Evolutionary conservation across 768 basidiomycete species (phyloP).

Genomic region (Mrakia gelida): DNA sequence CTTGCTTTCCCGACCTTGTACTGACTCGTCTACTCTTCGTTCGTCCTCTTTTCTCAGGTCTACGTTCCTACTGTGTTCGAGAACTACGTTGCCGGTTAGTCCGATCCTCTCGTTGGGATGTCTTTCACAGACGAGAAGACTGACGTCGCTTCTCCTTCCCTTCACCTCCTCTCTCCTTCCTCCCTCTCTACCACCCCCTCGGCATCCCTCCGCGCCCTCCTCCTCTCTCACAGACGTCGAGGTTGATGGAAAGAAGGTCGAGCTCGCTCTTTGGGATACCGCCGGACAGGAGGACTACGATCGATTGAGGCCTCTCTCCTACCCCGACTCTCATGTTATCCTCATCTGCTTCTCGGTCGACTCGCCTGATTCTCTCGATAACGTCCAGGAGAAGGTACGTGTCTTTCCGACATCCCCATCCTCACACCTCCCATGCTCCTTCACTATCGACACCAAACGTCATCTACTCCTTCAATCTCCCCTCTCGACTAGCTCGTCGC

Average conservation of each 20-base stretch:
- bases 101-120: not conserved
- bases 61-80: slow-evolving; percentile 99
- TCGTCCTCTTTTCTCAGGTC: slow-evolving; percentile 55
- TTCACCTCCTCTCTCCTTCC: not conserved
- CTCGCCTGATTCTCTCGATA: slow-evolving; percentile 95
- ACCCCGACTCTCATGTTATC: slow-evolving; percentile 99
- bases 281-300: slow-evolving; percentile 99
- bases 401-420: not conserved
- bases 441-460: not conserved
- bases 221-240: slow-evolving; percentile 77
- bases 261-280: slow-evolving; percentile 99
- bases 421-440: too few species aligned
- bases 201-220: not conserved
- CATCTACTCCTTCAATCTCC: not conserved
- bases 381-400: slow-evolving; percentile 98
- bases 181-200: too few species aligned
- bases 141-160: not conserved
- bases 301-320: slow-evolving; percentile 79
- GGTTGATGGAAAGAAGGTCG: slow-evolving; percentile 96
- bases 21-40: not conserved
- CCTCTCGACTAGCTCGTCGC: not conserved
- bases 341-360: slow-evolving; percentile 98
- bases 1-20: not conserved
- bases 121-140: not conserved
- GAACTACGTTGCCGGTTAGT: slow-evolving; percentile 59